Evolutionary conservation across 2,329 filamentous ascomycete genomes (phyloP).

Genomic region (Trichoderma koningiopsis): DNA sequence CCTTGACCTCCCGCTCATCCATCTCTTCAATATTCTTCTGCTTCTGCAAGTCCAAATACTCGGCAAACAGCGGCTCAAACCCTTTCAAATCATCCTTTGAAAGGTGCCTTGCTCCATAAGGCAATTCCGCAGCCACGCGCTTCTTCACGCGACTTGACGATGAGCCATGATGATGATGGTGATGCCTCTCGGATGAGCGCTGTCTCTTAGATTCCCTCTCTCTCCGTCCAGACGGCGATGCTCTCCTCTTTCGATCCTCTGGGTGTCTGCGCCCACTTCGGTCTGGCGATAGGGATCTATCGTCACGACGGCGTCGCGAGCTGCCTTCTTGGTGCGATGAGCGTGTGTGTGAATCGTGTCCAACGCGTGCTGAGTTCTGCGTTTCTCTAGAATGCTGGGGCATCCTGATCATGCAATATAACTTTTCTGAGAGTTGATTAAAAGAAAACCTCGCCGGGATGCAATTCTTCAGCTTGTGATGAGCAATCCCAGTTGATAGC

Average conservation of each 20-base stretch:
- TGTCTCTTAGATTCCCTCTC: constrained; percentile 30
- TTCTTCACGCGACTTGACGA: constrained; percentile 15
- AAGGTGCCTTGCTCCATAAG: constrained; percentile 66
- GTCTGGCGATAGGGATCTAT: constrained; percentile 19
- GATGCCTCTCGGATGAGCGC: constrained; percentile 33
- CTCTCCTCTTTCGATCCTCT: constrained; percentile 25
- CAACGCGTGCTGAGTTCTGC: constrained; percentile 23
- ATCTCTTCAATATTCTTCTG: constrained; percentile 68
- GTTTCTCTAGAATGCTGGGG: constrained; percentile 10
- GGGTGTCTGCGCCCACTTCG: constrained; percentile 15
- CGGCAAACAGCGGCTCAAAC: constrained; percentile 74
- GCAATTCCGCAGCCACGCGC: constrained; percentile 48
- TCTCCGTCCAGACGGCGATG: background rate
- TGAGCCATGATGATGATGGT: background rate
- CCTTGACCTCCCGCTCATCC: constrained; percentile 72
- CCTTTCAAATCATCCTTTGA: constrained; percentile 67
- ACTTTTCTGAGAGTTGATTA: background rate
- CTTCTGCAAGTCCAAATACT: constrained; percentile 90
- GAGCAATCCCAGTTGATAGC: background rate
- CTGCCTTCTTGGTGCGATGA: constrained; percentile 5
- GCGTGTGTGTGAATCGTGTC: constrained; percentile 8
- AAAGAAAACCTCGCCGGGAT: no score
- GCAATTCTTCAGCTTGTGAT: background rate
- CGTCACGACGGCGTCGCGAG: constrained; percentile 9
- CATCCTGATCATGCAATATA: background rate